Base-by-base conservation (phyloP, 148 eudicot genomes). In the Beta vulgaris region DNA sequence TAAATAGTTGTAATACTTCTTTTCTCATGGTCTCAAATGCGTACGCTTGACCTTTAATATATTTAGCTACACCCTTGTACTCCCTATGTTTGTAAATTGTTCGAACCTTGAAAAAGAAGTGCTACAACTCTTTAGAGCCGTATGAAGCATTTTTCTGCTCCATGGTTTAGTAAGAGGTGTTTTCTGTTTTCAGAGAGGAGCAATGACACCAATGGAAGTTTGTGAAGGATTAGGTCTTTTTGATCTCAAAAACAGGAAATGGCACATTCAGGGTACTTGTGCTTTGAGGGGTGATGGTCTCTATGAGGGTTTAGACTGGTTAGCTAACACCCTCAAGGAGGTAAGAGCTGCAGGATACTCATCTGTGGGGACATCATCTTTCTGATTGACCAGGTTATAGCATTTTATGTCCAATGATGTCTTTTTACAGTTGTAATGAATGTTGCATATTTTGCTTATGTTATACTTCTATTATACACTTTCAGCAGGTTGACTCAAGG, bases 241-340 rank as follows among this genome's bases (percentile, higher is more conserved):
- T 72, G 97, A 88, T 77, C 94, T 95, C 37, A 92, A 91, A 83
- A 90, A 90, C 84, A 79, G 99, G 76, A 95, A 95, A 84, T 95
- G 99, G 99, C 99, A 95, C 80, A 89, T 92, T 78, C 99, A 95
- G 69, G 98, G 99, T 81, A 91, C 99, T 69, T 95, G 99, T 77
- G 99, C 99, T 16, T 84, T 92, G 4, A 88, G 74, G 82, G 99
- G 99, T 77, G 99, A 95, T 72, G 99, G 99, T 59, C 97, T 92
- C 29, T 95, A 92, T 29, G 99, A 95, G 83, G 99, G 99, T 53
- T 82, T 95, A 84, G 99, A 95, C 82, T 95, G 99, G 98, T 82
- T 95, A 74, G 74, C 99, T 39, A 90, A 84, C 88, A 91, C 99
- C 76, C 91, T 95, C 73, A 95, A 95, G 84, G 97, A 95, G 46